Base-by-base conservation (phyloP, 1,284 basidiomycete species). In the Testicularia cyperi region DNA sequence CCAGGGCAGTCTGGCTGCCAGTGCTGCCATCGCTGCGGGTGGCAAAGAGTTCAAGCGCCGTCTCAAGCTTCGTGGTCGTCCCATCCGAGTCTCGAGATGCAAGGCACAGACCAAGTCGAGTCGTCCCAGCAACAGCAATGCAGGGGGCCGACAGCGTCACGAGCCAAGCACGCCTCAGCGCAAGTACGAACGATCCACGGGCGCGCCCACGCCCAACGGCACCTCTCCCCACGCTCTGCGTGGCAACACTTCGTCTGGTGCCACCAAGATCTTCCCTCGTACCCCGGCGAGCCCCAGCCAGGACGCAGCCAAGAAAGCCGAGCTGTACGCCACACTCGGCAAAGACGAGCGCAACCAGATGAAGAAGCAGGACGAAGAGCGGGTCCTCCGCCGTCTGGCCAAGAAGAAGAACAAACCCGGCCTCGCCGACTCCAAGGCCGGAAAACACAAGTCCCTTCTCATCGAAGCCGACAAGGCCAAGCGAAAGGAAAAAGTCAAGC, bases 191-290 rank as follows among this genome's bases (percentile, higher is more conserved):
- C 53, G 69, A 10, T 61, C 69, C 1, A 60, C 44, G 15, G 72
- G 72, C 10, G 72, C 72, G 6, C 72, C 72, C 9, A 71, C 72
- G 13, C 72, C 72, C 20, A 68, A 70, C 30, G 72, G 72, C 20
- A 65, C 69, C 12, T 70, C 67, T 5, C 72, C 72, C 0, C 36
- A 53, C n/a, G 40, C 21, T 8, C 19, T 40, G 19, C 14, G 34
- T 13, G 26, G 25, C 20, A 3, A 46, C 36, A 26, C 29, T 31
- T 20, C 44, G 19, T 7, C 31, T 3, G 20, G 35, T 23, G 21
- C 34, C 1, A 45, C 43, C 16, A 46, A 43, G 35, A 41, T 48
- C 22, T 24, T 37, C 9, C 45, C 51, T 14, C 37, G 38, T 35
- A 60, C 39, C 20, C 47, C 49, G 2, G 47, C 29, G 12, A 21